Percentiles rank a stretch among this genome's conserved stretches.
Evolutionary conservation across 768 basidiomycete genomes (phyloP).

Genomic region (Leccinum incarnatum): DNA sequence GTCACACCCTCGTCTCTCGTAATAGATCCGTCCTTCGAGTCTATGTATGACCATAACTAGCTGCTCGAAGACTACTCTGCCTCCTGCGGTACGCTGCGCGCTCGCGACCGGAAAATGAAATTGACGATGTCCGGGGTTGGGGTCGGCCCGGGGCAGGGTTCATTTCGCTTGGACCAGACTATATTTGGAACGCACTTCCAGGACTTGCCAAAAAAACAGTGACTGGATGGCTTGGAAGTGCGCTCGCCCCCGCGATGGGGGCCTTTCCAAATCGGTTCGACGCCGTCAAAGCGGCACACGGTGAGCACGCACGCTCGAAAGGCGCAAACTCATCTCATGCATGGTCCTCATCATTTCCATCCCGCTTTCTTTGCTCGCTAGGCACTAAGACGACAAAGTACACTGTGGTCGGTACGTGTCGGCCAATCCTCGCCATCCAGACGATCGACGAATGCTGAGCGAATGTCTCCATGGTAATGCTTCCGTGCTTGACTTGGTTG

Average conservation of each 20-base stretch:
- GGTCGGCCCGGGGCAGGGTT: slow-evolving; percentile 39
- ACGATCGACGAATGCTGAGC: background rate
- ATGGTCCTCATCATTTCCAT: background rate
- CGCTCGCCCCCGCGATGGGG: slow-evolving; percentile 31
- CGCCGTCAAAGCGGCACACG: slow-evolving; percentile 47
- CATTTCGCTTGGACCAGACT: slow-evolving; percentile 56
- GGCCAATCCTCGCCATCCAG: no score
- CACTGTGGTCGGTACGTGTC: slow-evolving; percentile 33
- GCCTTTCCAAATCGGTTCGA: slow-evolving; percentile 50
- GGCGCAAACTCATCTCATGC: background rate
- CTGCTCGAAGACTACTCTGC: slow-evolving; percentile 63
- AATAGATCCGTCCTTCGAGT: slow-evolving; percentile 25
- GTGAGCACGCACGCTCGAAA: slow-evolving; percentile 22
- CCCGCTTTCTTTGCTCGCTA: background rate
- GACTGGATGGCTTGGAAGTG: slow-evolving; percentile 42
- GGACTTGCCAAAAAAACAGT: slow-evolving; percentile 26
- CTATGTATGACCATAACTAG: slow-evolving; percentile 41
- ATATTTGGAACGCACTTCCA: slow-evolving; percentile 47
- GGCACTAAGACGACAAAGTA: slow-evolving; percentile 38
- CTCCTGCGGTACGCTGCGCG: slow-evolving; percentile 35
- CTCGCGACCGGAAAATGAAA: background rate
- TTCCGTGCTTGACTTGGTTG: slow-evolving; percentile 37
- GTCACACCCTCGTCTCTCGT: background rate
- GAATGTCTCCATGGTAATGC: slow-evolving; percentile 10
- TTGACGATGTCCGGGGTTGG: background rate